Evolutionary conservation across 2,329 filamentous ascomycete genomes (phyloP).

Genomic region (Paecilomyces fulvus): DNA sequence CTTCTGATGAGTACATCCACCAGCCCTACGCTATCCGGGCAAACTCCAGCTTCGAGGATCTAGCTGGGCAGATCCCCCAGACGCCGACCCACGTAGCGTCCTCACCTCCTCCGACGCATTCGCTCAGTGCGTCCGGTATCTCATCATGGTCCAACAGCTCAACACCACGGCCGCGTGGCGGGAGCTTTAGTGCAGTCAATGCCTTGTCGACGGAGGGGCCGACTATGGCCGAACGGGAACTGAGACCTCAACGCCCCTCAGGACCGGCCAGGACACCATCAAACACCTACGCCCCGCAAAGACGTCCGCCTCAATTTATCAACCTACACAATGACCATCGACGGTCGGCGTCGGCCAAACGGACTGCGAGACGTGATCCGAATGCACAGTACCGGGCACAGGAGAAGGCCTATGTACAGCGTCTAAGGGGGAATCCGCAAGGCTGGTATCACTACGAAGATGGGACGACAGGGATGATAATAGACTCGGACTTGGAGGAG

Average conservation of each 20-base stretch:
- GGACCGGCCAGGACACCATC: constrained; percentile 66
- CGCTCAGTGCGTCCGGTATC: constrained; percentile 16
- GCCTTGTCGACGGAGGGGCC: constrained; percentile 27
- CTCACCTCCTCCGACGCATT: constrained; percentile 19
- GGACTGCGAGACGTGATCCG: constrained; percentile 51
- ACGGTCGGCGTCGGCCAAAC: constrained; percentile 49
- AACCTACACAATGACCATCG: constrained; percentile 41
- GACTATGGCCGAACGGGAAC: constrained; percentile 22
- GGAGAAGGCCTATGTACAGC: constrained; percentile 90
- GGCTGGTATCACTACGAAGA: constrained; percentile 61
- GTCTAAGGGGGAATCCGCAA: constrained; percentile 71
- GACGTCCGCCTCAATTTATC: constrained; percentile 45
- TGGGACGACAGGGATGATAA: constrained; percentile 56
- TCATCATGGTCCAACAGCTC: constrained; percentile 29
- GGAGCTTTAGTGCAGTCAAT: constrained; percentile 33
- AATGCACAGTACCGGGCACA: constrained; percentile 71
- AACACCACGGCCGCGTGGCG: constrained; percentile 32
- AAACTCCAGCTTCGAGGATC: constrained; percentile 22
- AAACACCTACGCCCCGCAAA: constrained; percentile 64
- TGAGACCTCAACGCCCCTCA: constrained; percentile 56
- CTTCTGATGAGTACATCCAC: constrained; percentile 32
- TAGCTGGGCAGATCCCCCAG: constrained; percentile 22
- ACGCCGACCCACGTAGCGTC: constrained; percentile 24
- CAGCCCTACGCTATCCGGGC: constrained; percentile 24
- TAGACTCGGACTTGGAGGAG: constrained; percentile 79